Evolutionary conservation across 2,329 filamentous ascomycete species (phyloP).

Genomic region (Helicocarpus griseus): DNA sequence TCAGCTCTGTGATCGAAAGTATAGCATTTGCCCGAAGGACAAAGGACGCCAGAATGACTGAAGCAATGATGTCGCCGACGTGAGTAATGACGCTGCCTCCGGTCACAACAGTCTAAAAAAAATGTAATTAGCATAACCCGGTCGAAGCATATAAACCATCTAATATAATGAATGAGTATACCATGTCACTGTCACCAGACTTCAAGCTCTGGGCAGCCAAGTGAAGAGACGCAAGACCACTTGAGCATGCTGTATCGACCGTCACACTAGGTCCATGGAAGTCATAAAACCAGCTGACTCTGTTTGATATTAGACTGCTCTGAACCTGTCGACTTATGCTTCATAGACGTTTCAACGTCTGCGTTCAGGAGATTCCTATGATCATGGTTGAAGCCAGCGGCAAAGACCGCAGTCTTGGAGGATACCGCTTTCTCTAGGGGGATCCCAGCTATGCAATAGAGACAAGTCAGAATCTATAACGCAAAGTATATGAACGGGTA

Average conservation of each 20-base stretch:
- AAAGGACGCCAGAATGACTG: conserved; percentile 10
- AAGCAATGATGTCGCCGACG: conserved; percentile 7
- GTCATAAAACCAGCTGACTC: conserved; percentile 22
- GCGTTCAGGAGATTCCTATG: conserved; percentile 7
- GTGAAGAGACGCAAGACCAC: conserved; percentile 20
- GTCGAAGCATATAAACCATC: neutral
- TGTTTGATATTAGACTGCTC: conserved; percentile 17
- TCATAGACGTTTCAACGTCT: conserved; percentile 9
- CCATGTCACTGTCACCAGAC: conserved; percentile 12
- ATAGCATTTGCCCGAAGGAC: conserved; percentile 15
- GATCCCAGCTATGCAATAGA: conserved; percentile 11
- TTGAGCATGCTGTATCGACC: conserved; percentile 21
- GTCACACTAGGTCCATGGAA: conserved; percentile 17
- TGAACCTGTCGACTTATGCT: conserved; percentile 15
- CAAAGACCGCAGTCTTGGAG: conserved; percentile 13
- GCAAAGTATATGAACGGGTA: neutral
- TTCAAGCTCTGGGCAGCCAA: conserved; percentile 17
- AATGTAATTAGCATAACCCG: neutral
- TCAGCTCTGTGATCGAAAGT: conserved; percentile 27
- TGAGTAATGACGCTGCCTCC: conserved; percentile 8
- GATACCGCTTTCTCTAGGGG: conserved; percentile 10
- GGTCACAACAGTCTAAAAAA: conserved; percentile 5
- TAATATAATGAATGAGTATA: neutral
- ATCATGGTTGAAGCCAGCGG: conserved; percentile 13
- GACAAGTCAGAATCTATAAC: neutral